Conservation (phyloP, 768 basidiomycete species). For the Russula brevipes region DNA sequence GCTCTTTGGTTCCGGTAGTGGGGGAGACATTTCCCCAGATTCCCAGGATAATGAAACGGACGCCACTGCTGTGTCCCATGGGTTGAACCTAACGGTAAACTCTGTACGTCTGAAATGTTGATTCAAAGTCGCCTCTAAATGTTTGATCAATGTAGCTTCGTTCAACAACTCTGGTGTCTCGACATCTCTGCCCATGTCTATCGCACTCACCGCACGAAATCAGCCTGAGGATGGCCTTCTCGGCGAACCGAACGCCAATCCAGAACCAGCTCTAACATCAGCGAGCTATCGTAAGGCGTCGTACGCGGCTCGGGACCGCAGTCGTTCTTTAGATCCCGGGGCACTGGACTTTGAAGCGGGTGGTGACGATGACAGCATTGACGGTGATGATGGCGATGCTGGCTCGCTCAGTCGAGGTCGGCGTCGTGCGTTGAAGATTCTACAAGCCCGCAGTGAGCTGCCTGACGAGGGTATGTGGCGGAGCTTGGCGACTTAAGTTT, state of each 20-base stretch:
- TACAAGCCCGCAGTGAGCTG: conserved; percentile 61
- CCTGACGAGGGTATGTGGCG: conserved; percentile 78
- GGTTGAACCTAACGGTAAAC: conserved; percentile 24
- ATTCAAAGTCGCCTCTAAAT: not conserved
- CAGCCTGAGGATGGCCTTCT: not conserved
- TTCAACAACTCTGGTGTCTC: conserved; percentile 32
- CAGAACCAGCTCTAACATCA: conserved; percentile 31
- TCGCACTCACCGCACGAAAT: conserved; percentile 36
- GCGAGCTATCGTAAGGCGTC: conserved; percentile 44
- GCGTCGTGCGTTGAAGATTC: conserved; percentile 61
- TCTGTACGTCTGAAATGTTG: not conserved
- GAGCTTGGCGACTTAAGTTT: conserved; percentile 49
- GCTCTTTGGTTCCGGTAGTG: conserved; percentile 40
- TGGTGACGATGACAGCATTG: conserved; percentile 37
- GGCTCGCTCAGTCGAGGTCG: conserved; percentile 45
- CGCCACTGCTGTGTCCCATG: conserved; percentile 22
- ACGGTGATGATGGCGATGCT: conserved; percentile 29
- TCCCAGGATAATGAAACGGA: conserved; percentile 31
- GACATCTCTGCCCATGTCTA: conserved; percentile 60
- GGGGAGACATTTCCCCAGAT: conserved; percentile 28
- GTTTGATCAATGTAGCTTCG: not conserved
- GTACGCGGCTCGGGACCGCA: conserved; percentile 65
- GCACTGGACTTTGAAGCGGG: conserved; percentile 54
- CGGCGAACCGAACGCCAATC: not conserved
- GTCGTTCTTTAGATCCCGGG: conserved; percentile 63